These are phyloP conservation scores for Myrmaecium sp. DNA, from an alignment of 2,329 filamentous ascomycete genomes.

Conservation along the genomic window DNA sequence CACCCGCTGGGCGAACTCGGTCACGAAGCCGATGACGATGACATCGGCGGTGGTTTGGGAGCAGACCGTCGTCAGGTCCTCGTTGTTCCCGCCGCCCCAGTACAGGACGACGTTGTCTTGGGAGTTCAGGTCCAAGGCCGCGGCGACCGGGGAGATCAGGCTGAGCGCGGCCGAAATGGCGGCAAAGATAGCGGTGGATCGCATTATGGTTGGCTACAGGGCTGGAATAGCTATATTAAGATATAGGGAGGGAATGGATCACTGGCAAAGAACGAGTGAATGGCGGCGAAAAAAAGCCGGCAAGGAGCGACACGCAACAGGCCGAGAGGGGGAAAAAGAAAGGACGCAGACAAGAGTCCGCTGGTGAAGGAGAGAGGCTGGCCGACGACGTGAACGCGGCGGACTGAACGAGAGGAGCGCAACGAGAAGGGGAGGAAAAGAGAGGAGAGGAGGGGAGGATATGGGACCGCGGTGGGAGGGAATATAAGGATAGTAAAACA, in stretches of 20 bases:
- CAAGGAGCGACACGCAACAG: no score
- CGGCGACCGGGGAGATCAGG: slow-evolving; percentile 17
- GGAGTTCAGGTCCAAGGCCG: slow-evolving; percentile 23
- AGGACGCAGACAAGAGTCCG: slow-evolving; percentile 36
- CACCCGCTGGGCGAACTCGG: slow-evolving; percentile 32
- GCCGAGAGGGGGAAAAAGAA: slow-evolving; percentile 31
- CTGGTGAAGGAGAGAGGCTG: no score
- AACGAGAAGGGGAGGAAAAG: no score
- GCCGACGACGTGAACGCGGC: no score
- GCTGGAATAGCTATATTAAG: slow-evolving; percentile 11
- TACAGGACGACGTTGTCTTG: slow-evolving; percentile 36
- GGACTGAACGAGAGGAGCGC: no score
- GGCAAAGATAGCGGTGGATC: slow-evolving; percentile 15
- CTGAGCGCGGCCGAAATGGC: slow-evolving; percentile 17
- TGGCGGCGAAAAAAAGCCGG: slow-evolving; percentile 18
- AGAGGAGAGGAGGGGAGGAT: no score
- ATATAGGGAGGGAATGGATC: no score
- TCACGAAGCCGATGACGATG: slow-evolving; percentile 39
- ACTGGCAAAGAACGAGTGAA: slow-evolving; percentile 16
- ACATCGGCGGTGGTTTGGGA: slow-evolving; percentile 33
- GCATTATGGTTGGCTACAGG: slow-evolving; percentile 22
- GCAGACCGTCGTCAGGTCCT: slow-evolving; percentile 28
- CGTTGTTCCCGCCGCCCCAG: slow-evolving; percentile 37
- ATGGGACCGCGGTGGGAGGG: no score
- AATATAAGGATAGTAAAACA: no score